Evolutionary conservation across 768 basidiomycete genomes (phyloP), one percentile per base, ranked within the genome.

Genomic region (Dioszegia crocea): DNA sequence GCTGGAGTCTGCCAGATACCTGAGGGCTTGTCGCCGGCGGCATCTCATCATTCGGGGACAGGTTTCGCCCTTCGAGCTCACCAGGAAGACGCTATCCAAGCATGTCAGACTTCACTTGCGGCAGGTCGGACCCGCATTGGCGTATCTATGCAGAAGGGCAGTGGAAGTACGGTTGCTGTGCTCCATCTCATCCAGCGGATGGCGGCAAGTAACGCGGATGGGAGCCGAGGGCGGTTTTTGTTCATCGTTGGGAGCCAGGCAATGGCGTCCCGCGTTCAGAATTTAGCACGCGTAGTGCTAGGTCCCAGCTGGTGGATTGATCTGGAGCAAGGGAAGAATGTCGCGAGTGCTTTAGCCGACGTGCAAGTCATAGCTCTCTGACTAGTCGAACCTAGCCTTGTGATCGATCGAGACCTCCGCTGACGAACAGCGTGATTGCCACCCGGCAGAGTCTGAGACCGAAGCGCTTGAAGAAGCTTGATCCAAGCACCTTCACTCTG

Each of bases 141-240:
- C 5, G 74, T 76, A 2, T 70, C 68, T 23, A 66, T 64, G 6
- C 74, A 72, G 1, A 76, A 72, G 8, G 74, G 74, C 2, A 69
- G 67, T 14, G 83, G 84, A 46, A 96, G 96, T 77, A 97, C 93
- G 0, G 88, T 89, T 0, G 86, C 96, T 49, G 96, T 98, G 77
- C 84, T 91, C 29, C 84, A 84, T 2, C 83, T 96, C 24, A 80
- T 94, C n/a, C 84, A 85, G 12, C 82, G 84, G 8, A 81, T 94
- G 74, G 3, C 70, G 84, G 8, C 6, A 47, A n/a, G 3, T 16
- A 17, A 39, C 38, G 5, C 11, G 38, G 17, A 16, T 21, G 78
- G n/a, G 1, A 80, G n/a, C n/a, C n/a, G n/a, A n/a, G n/a, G n/a
- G n/a, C n/a, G 82, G 46, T 83, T 88, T 8, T 78, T 98, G 58